A percentile compares a stretch with the other conserved stretches of the same genome.
phyloP scores from a whole-genome alignment of 768 basidiomycete genomes.

The Kwoniella botswanensis region DNA sequence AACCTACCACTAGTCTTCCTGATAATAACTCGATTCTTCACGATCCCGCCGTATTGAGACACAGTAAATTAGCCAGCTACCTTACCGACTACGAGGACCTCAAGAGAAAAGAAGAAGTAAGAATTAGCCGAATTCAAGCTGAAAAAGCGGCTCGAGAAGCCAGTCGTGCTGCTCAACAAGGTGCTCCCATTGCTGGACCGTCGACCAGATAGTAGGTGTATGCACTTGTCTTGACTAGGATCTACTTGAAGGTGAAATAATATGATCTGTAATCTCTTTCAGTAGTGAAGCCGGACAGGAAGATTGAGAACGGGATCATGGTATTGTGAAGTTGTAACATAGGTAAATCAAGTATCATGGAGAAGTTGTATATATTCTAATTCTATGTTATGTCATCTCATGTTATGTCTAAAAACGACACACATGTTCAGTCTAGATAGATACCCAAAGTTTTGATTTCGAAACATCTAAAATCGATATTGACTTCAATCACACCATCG shows the following conservation, averaged over 20 bases:
- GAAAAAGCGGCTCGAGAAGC: neutral
- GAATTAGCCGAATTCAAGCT: neutral
- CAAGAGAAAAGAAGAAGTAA: neutral
- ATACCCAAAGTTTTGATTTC: slow-evolving; percentile 65
- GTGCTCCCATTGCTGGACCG: neutral
- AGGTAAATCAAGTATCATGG: neutral
- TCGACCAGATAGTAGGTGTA: neutral
- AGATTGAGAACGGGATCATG: neutral
- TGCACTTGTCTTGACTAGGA: neutral
- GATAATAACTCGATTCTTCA: slow-evolving; percentile 36
- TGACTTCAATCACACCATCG: neutral
- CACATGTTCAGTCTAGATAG: neutral
- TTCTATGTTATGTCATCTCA: neutral
- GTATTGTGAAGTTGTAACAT: neutral
- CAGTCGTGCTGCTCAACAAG: neutral
- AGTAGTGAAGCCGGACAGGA: neutral
- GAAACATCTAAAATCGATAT: slow-evolving; percentile 74
- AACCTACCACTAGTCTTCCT: neutral
- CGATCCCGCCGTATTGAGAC: slow-evolving; percentile 25
- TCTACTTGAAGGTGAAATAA: neutral
- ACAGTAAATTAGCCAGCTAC: slow-evolving; percentile 36
- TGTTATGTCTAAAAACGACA: neutral
- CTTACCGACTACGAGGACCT: slow-evolving; percentile 1
- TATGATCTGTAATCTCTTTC: neutral
- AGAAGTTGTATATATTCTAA: neutral